Base-by-base conservation (phyloP, 257 asterid species). In the Henckelia pumila region DNA sequence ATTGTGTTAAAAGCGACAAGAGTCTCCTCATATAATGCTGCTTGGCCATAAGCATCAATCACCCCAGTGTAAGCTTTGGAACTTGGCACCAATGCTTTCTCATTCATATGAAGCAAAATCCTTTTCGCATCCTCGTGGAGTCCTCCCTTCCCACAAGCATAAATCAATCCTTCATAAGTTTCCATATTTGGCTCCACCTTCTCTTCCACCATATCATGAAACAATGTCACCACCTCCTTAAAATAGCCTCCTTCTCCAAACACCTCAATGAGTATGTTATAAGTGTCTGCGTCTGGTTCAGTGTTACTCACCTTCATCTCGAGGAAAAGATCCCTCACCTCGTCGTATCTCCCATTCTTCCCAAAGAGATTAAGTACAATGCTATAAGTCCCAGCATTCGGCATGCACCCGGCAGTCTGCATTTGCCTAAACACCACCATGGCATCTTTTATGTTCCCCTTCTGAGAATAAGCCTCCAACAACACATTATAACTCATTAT, bases 191-290 rank as follows among this genome's bases (percentile, higher is more conserved):
- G 99, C 85, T 88, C 97, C 50, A 93, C 85, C 23, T 84, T 86
- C 82, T 90, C 99, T 66, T 93, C 96, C 26, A 85, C 78, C 97
- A 93, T 90, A 77, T 93, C 99, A 78, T 83, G 91, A 81, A 87
- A 93, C 87, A 93, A 83, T 53, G 99, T 90, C 73, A 93, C 99
- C 66, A 90, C 97, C 87, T 93, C 99, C 86, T 90, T 90, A 78
- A 93, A 93, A 79, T 93, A 93, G 50, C 97, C 99, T 13, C 99
- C 97, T 76, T 90, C 97, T 47, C 96, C 96, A 65, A 90, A 93
- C 50, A 90, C 99, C 63, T 83, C 86, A 20, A 90, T 88, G 26
- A 93, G 97, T 72, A 88, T 90, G 80, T 93, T 93, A 63, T 88
- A 93, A 1, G 99, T 86, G 67, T 82, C 90, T 0, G 92, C 96